Percentiles rank a stretch among this genome's conserved stretches.
Conservation (phyloP, 768 basidiomycete species). For the Coprinellus aureogranulatus region DNA sequence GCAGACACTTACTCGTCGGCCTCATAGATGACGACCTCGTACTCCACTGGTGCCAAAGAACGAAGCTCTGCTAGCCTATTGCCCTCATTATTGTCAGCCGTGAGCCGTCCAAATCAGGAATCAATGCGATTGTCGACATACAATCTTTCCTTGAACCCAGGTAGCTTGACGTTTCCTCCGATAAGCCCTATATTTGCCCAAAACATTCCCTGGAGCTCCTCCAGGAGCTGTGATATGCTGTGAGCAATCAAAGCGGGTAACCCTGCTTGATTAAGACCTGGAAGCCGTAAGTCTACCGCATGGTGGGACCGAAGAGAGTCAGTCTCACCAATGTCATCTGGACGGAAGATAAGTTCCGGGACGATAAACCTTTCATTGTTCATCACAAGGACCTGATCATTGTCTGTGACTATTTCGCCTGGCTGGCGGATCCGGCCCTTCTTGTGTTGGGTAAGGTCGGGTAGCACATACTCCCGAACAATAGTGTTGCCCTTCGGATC, state of each 20-base stretch:
- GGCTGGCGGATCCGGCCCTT: conserved; percentile 54
- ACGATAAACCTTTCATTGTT: conserved; percentile 89
- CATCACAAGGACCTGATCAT: conserved; percentile 76
- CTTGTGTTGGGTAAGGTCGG: conserved; percentile 74
- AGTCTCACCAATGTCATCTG: conserved; percentile 79
- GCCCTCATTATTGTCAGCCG: conserved; percentile 9
- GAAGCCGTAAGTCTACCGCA: neutral
- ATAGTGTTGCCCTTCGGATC: conserved; percentile 62
- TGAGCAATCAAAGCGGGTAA: conserved; percentile 71
- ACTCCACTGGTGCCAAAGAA: conserved; percentile 78
- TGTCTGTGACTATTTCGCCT: conserved; percentile 52
- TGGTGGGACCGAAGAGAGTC: conserved; percentile 5
- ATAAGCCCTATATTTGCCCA: conserved; percentile 92
- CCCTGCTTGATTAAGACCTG: conserved; percentile 80
- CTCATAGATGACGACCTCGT: conserved; percentile 69
- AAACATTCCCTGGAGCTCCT: conserved; percentile 87
- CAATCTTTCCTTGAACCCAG: conserved; percentile 75
- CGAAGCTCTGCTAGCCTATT: conserved; percentile 71
- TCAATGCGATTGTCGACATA: conserved; percentile 37
- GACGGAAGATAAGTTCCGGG: conserved; percentile 90
- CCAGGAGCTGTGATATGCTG: conserved; percentile 73
- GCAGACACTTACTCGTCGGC: conserved; percentile 63
- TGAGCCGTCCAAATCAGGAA: neutral
- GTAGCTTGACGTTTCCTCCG: conserved; percentile 77
- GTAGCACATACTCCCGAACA: conserved; percentile 86